Evolutionary conservation across 371 early-diverging fungal species (phyloP), one percentile per base, ranked within the genome.

Genomic region (Umbelopsis sp.): DNA sequence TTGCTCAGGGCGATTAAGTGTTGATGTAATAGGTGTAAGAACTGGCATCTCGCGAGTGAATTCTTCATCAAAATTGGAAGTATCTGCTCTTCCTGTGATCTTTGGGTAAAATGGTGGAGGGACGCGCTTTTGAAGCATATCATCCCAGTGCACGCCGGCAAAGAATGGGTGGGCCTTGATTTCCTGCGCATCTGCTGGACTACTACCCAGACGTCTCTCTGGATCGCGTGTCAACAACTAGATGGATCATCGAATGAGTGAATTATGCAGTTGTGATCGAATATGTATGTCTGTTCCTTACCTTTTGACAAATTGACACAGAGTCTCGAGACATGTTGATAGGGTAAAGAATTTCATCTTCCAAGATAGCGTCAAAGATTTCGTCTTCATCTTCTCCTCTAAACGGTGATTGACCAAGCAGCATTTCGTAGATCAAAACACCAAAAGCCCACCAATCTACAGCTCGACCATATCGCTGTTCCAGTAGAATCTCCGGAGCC

Each of bases 361-460:
- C 93, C 65, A 98, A 75, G 77, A 99, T 98, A 4, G 97, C 92
- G 72, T 96, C 95, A 74, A 96, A 97, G 67, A 97, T 97, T 79
- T 97, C 96, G 65, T 97, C 96, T 76, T 97, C 98, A 71, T 95
- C 94, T 53, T 95, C 94, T 66, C 98, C 97, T 51, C 89, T 86
- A 89, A 99, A 99, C 57, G 99, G 99, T 12, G 94, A 89, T 80
- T 87, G 94, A 46, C 98, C 98, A 45, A 96, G 82, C 63, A 97
- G 79, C 97, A 99, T 96, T 82, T 99, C 98, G 83, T 94, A 96
- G 38, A 96, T 86, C 65, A 96, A 83, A 24, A 96, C 93, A 63
- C 96, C 98, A 48, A 94, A 86, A 5, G 95, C 91, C 98, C 98
- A 98, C 93, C 96, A 95, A 76, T 98, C 98, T 11, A 94, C 95